Percentiles rank a stretch among this genome's conserved stretches.
phyloP scores from a whole-genome alignment of 768 basidiomycete species.

The Glaciozyma martinii region DNA sequence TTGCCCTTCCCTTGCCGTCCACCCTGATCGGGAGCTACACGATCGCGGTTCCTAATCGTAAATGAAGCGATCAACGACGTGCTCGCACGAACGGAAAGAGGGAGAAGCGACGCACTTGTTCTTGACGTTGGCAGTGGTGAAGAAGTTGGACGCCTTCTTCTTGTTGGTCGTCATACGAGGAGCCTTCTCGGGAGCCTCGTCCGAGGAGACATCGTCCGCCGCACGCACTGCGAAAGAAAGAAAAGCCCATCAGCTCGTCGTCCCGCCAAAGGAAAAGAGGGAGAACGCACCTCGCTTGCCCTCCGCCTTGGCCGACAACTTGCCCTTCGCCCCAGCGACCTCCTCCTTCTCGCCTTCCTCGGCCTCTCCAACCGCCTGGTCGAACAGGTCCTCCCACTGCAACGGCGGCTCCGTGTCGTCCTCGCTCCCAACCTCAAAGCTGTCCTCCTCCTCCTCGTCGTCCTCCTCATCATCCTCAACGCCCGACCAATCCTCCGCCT shows the following conservation, averaged over 20 bases:
- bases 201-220: slow-evolving; percentile 39
- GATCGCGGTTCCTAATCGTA: neutral
- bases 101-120: slow-evolving; percentile 6
- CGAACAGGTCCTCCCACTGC: slow-evolving; percentile 81
- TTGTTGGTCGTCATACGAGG: slow-evolving; percentile 90
- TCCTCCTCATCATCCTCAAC: slow-evolving; percentile 36
- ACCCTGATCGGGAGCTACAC: neutral
- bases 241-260: too few relatives aligned
- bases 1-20: slow-evolving; percentile 7
- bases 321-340: slow-evolving; percentile 3
- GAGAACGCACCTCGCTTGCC: slow-evolving; percentile 18
- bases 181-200: slow-evolving; percentile 50
- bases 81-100: too few relatives aligned
- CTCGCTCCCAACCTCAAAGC: slow-evolving; percentile 32
- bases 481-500: slow-evolving; percentile 36
- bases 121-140: slow-evolving; percentile 32
- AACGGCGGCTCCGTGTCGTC: slow-evolving; percentile 42
- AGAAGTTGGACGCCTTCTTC: slow-evolving; percentile 69
- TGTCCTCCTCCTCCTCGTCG: slow-evolving; percentile 28
- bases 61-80: too few relatives aligned
- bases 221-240: slow-evolving; percentile 10
- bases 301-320: slow-evolving; percentile 7
- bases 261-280: neutral
- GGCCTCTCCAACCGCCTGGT: slow-evolving; percentile 38
- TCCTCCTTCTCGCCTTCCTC: slow-evolving; percentile 16